Conservation (phyloP, 1,284 basidiomycete genomes). For the Phaffia rhodozyma region DNA sequence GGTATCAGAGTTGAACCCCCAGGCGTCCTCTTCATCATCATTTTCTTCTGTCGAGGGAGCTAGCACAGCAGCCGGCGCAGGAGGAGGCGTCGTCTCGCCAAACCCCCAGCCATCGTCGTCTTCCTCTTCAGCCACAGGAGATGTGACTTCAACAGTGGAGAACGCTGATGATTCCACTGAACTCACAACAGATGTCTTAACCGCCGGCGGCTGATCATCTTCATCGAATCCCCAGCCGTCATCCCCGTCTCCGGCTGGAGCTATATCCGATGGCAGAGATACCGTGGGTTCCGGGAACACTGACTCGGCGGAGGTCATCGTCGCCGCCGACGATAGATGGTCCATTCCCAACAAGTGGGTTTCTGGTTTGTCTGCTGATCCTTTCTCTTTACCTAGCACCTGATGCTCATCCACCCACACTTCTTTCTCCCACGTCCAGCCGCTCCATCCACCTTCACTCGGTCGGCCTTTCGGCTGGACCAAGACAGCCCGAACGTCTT, state of each 20-base stretch:
- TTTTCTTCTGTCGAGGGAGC: slow-evolving; percentile 1
- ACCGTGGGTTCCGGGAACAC: not conserved
- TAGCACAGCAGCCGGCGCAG: not conserved
- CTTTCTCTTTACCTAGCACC: not conserved
- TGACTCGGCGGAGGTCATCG: not conserved
- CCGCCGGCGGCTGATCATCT: slow-evolving; percentile 35
- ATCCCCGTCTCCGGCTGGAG: not conserved
- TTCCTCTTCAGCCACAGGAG: slow-evolving; percentile 4
- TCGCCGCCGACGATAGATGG: not conserved
- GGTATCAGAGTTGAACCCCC: slow-evolving; percentile 34
- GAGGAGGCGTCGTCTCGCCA: slow-evolving; percentile 18
- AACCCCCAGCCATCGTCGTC: slow-evolving; percentile 26
- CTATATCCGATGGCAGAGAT: not conserved
- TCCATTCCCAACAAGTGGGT: not conserved
- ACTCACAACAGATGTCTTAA: not conserved
- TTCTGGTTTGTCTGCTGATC: not conserved
- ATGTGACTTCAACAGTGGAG: not conserved
- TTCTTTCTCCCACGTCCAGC: slow-evolving; percentile 1
- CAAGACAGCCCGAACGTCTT: not conserved
- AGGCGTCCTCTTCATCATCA: slow-evolving; percentile 28
- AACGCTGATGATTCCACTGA: not conserved
- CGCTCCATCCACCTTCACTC: not conserved
- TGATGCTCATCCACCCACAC: not conserved
- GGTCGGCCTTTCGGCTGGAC: not conserved
- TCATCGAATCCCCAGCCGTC: slow-evolving; percentile 16